Percentiles rank a stretch among this genome's conserved stretches.
Conservation (phyloP, 23 red algal species). For the Gracilaria vermiculophylla region DNA sequence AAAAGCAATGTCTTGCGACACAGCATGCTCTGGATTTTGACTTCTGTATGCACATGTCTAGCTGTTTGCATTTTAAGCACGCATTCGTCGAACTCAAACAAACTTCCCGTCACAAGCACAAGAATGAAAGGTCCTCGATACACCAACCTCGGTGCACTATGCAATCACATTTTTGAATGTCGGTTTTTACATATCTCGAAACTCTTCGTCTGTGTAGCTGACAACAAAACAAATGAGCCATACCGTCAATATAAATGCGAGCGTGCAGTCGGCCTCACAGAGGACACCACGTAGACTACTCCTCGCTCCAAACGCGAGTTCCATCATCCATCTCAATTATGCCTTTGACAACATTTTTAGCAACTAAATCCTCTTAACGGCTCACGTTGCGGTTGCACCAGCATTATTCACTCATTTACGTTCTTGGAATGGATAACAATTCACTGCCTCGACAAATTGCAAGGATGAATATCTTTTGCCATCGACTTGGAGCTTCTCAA, state of each 20-base stretch:
- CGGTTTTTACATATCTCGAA: not conserved
- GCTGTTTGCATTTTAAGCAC: not conserved
- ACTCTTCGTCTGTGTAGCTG: not conserved
- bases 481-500: not conserved
- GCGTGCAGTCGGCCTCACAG: not conserved
- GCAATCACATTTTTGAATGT: no score
- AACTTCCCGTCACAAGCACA: not conserved
- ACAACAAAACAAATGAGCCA: not conserved
- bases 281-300: not conserved
- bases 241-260: no score
- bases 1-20: not conserved
- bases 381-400: not conserved
- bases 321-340: no score
- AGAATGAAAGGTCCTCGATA: no score
- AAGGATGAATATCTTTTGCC: no score
- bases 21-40: not conserved
- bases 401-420: not conserved
- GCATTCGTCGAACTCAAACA: not conserved
- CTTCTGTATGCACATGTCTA: not conserved
- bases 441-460: not conserved
- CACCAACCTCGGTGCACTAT: no score
- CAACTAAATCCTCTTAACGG: no score
- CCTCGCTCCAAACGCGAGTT: no score
- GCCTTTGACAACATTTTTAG: no score
- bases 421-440: not conserved